These are phyloP conservation scores for Entomortierella parvispora DNA, from an alignment of 192 early-diverging fungal genomes.

Conservation along the genomic window DNA sequence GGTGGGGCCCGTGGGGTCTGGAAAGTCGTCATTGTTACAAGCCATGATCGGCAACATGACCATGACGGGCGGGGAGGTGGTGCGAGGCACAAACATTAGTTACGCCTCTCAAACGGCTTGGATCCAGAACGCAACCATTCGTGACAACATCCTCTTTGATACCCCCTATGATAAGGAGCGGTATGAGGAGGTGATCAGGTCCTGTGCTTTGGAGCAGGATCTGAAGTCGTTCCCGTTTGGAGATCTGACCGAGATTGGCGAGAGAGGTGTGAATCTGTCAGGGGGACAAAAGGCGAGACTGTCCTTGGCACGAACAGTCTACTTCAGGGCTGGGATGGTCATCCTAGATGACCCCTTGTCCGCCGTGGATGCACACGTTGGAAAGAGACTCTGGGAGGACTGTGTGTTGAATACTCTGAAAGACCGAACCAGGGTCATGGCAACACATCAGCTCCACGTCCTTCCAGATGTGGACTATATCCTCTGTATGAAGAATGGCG, in stretches of 20 bases:
- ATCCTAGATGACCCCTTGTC: slow-evolving; percentile 58
- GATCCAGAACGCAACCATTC: slow-evolving; percentile 75
- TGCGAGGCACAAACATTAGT: neutral
- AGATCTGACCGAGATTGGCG: slow-evolving; percentile 90
- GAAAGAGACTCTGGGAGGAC: slow-evolving; percentile 40
- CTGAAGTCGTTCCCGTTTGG: slow-evolving; percentile 77
- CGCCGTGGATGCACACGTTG: slow-evolving; percentile 67
- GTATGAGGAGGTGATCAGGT: slow-evolving; percentile 38
- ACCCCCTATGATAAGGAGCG: slow-evolving; percentile 41
- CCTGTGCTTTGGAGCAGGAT: slow-evolving; percentile 78
- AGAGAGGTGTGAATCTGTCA: slow-evolving; percentile 85
- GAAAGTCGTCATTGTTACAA: slow-evolving; percentile 70
- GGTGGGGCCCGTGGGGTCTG: slow-evolving; percentile 71
- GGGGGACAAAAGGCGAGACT: slow-evolving; percentile 87
- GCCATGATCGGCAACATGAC: slow-evolving; percentile 65
- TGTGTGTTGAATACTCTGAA: slow-evolving; percentile 38
- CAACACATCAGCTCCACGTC: slow-evolving; percentile 75
- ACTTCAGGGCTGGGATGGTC: slow-evolving; percentile 74
- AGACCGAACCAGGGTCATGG: slow-evolving; percentile 76
- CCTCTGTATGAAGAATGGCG: slow-evolving; percentile 72
- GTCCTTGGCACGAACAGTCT: slow-evolving; percentile 74
- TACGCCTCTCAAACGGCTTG: slow-evolving; percentile 27
- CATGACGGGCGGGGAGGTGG: slow-evolving; percentile 29
- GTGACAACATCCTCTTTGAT: slow-evolving; percentile 75
- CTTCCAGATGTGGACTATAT: slow-evolving; percentile 59